Base-by-base conservation (phyloP, 495 filamentous ascomycete genomes). In the Acidiella bohemica region DNA sequence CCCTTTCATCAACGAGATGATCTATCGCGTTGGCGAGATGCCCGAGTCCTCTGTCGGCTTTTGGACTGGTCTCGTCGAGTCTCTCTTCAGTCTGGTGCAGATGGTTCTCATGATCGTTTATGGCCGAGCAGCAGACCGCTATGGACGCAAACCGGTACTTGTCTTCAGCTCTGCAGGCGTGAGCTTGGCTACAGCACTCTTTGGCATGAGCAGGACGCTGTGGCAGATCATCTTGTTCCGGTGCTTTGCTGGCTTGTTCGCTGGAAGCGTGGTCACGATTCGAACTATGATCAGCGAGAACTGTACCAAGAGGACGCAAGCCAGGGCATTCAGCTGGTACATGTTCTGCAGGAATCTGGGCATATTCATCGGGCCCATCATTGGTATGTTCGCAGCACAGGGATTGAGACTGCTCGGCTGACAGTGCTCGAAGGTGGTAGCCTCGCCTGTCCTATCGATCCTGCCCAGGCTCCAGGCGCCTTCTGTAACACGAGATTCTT, bases 1-100 rank as follows among this genome's bases (percentile, higher is more conserved):
- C 53, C 80, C 80, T 0, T 84, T 78, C 58, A 70, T 84, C 54
- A 79, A 72, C 51, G 58, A 75, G 46, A 84, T 84, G 80, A 68
- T 77, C 4, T 61, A 68, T 50, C 60, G 71, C 22, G 72, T 70
- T 45, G 79, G 76, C 3, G 45, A 63, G 22, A 50, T 83, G 7
- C 32, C 56, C 13, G 64, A 72, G 38, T 50, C 60, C 24, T 72
- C 80, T 60, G 68, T 81, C 27, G 80, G 80, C 32, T 83, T 81
- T 59, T 83, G 80, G 59, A 70, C 62, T 42, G 80, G 80, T 17
- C 54, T 81, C 6, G 81, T 84, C 55, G 78, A 84, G 59, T 80
- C 77, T 16, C 54, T 78, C 10, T 82, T 81, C 57, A 78, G 72
- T 3, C 55, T 79, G 12, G 78, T 76, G 3, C 78, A 83, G 51